Conservation (phyloP, 345 rosid species). For the Aegle marmelos region DNA sequence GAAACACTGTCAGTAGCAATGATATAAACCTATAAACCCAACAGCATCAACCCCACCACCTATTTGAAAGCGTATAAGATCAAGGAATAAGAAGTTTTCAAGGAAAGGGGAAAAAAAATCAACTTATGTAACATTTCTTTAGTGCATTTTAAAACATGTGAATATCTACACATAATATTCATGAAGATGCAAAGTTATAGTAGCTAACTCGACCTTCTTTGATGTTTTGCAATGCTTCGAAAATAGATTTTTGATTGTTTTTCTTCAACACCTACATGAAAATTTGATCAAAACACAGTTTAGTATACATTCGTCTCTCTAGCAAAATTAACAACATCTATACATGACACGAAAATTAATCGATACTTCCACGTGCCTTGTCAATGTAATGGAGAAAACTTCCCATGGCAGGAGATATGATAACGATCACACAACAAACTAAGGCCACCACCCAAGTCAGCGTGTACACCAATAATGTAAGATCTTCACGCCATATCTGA, state of each 20-base stretch:
- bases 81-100: too few species aligned
- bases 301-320: too few species aligned
- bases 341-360: too few species aligned
- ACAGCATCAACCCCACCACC: conserved; percentile 35
- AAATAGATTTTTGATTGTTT: conserved; percentile 65
- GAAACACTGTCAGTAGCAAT: conserved; percentile 60
- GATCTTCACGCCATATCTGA: too few species aligned
- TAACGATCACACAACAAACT: conserved; percentile 72
- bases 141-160: too few species aligned
- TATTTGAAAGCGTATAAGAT: too few species aligned
- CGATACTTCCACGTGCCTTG: conserved; percentile 35
- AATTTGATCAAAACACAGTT: too few species aligned
- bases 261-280: conserved; percentile 48
- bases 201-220: conserved; percentile 52
- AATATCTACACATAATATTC: too few species aligned
- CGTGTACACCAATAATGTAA: conserved; percentile 44
- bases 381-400: conserved; percentile 67
- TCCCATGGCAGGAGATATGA: conserved; percentile 57
- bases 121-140: too few species aligned
- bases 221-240: conserved; percentile 71
- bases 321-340: too few species aligned
- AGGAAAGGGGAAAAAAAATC: too few species aligned
- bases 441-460: conserved; percentile 89
- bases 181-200: too few species aligned
- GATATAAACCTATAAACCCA: conserved; percentile 95